Conservation (phyloP, 306 rosid genomes). For the Quillaja saponaria region DNA sequence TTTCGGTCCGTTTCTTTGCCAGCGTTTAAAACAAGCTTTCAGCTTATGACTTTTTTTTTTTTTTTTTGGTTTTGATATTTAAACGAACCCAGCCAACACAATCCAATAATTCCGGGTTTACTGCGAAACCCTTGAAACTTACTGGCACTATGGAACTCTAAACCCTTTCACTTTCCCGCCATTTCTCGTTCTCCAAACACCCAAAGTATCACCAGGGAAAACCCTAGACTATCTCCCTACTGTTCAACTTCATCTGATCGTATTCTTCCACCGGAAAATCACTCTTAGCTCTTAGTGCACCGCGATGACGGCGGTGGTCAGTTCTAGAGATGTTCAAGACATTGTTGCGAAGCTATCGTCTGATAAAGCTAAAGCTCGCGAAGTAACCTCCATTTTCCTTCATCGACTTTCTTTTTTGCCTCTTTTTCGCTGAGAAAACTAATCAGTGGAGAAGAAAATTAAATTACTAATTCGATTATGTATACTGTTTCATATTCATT, state of each 20-base stretch:
- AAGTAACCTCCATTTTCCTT: slow-evolving; percentile 46
- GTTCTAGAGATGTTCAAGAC: slow-evolving; percentile 76
- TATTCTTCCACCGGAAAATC: neutral
- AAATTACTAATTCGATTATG: no score
- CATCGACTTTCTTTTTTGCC: slow-evolving; percentile 1
- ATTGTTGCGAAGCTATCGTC: slow-evolving; percentile 76
- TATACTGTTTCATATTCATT: no score
- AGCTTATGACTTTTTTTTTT: no score
- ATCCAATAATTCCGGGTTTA: no score
- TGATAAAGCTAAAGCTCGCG: slow-evolving; percentile 83
- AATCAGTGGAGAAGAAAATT: no score
- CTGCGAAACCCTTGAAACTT: no score
- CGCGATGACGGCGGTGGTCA: slow-evolving; percentile 44
- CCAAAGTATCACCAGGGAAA: neutral
- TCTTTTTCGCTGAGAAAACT: slow-evolving; percentile 18
- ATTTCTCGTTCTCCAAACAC: slow-evolving; percentile 16
- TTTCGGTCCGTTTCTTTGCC: no score
- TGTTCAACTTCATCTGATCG: slow-evolving; percentile 3
- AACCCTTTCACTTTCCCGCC: slow-evolving; percentile 48
- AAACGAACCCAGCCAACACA: no score
- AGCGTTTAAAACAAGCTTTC: no score
- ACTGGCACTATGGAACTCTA: no score
- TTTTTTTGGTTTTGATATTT: no score
- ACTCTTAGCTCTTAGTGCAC: slow-evolving; percentile 21
- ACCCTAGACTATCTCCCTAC: slow-evolving; percentile 30